Evolutionary conservation across 2,329 filamentous ascomycete species (phyloP).

Genomic region (Ceratocystis alfenasii): DNA sequence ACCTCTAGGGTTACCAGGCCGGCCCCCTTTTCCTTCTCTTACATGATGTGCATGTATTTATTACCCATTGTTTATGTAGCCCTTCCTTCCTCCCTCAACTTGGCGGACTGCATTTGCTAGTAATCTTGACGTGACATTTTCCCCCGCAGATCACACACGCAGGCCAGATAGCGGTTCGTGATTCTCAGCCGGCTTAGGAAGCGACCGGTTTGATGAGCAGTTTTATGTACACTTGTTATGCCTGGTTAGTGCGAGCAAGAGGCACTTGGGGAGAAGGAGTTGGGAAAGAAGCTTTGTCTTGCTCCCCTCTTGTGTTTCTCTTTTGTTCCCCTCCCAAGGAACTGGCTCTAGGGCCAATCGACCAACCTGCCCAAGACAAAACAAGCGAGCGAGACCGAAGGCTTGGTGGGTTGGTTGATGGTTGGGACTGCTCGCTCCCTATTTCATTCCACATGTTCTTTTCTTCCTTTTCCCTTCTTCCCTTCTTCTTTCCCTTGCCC

Average conservation of each 20-base stretch:
- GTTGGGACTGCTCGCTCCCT: not conserved
- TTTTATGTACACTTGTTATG: not conserved
- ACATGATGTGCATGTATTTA: not conserved
- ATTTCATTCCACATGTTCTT: not conserved
- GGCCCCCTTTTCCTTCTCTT: not conserved
- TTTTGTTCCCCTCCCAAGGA: not conserved
- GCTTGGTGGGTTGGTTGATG: not conserved
- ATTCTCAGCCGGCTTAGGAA: not conserved
- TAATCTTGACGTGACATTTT: not conserved
- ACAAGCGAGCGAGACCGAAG: not conserved
- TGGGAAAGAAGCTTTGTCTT: not conserved
- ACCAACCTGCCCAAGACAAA: not conserved
- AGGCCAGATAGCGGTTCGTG: not conserved
- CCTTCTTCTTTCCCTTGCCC: not conserved
- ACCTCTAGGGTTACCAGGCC: no score
- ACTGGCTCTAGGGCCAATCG: not conserved
- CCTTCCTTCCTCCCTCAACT: not conserved
- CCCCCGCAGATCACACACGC: not conserved
- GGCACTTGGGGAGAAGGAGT: not conserved
- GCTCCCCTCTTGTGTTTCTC: not conserved
- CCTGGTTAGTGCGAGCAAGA: not conserved
- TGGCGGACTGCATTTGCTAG: not conserved
- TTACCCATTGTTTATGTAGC: not conserved
- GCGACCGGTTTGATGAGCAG: constrained; percentile 2
- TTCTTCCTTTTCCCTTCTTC: not conserved